Base-by-base conservation (phyloP, 2,329 filamentous ascomycete species). In the Phialophora macrospora region DNA sequence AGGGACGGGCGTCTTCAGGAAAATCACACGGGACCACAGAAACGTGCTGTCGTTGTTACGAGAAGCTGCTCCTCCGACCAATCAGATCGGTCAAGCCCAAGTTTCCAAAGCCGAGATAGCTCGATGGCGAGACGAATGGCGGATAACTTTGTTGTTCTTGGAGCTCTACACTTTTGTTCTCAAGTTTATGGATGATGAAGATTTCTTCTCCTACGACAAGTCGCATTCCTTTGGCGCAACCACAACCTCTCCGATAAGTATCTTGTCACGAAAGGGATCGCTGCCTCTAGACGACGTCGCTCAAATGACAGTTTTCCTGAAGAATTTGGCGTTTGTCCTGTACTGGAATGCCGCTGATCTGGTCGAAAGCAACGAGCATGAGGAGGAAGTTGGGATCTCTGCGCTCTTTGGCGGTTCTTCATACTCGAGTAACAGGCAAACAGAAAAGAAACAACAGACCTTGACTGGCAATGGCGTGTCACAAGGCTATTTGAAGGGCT, bases 111-210 rank as follows among this genome's bases (percentile, higher is more conserved):
- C 38, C 74, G 77, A 75, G 61, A 73, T 71, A 69, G 82, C 75
- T 77, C 59, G 28, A n/a, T 72, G 82, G 78, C 78, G 83, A 28
- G 85, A 88, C 71, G 92, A 98, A 74, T 99, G 95, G 95, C 88
- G 90, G 20, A 88, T 95, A 0, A 87, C 97, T 49, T 82, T 98
- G 0, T 84, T 99, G 0, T 98, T 99, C 74, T 83, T 99, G 5
- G 95, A 99, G 73, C 84, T 99, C 0, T 99, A 97, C 75, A 92
- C 90, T 1, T 98, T 98, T 75, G 87, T 97, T 2, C 81, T 98
- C 12, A 90, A 95, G 72, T 87, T 98, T 38, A 96, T 94, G 75
- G 95, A 99, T 72, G 95, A 99, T 69, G 94, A 98, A 71, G 95
- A 99, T 72, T 99, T 99, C 75, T 90, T 96, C 68, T 84, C 62